Conservation (phyloP, 352 stramenopile genomes). For the Pythium rhizo-oryzae region DNA sequence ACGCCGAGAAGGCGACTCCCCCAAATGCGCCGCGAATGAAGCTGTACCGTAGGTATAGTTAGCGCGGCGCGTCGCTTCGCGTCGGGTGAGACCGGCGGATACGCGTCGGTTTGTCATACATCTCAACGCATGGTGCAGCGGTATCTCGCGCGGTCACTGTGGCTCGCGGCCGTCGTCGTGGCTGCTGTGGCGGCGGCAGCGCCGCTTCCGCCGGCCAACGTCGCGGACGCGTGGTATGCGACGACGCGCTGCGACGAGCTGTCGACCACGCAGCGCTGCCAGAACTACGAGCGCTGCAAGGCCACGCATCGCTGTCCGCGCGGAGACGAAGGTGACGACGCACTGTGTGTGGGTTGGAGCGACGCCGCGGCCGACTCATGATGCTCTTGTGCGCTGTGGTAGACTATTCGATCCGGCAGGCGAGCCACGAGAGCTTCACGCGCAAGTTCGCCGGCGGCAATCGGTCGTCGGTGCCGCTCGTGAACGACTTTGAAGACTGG, state of each 20-base stretch:
- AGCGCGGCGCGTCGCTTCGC: neutral
- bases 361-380: neutral
- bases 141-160: neutral
- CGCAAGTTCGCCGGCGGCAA: constrained; percentile 84
- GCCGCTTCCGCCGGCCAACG: neutral
- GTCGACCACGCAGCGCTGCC: constrained; percentile 43
- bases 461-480: constrained; percentile 70
- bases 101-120: no score
- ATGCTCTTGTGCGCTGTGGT: neutral
- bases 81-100: no score
- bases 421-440: constrained; percentile 69
- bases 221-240: constrained; percentile 57
- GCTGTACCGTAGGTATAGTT: no score
- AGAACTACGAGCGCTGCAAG: constrained; percentile 94
- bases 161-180: neutral
- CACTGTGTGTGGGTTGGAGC: no score
- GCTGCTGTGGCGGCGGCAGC: neutral
- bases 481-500: constrained; percentile 97
- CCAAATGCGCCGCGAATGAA: no score
- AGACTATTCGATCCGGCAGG: constrained; percentile 87
- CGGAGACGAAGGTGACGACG: constrained; percentile 65
- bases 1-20: no score
- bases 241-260: constrained; percentile 63
- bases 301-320: constrained; percentile 92
- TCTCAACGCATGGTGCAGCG: no score